Evolutionary conservation across 108 stramenopile species (phyloP).

Genomic region (Mediolabrus comicus): DNA sequence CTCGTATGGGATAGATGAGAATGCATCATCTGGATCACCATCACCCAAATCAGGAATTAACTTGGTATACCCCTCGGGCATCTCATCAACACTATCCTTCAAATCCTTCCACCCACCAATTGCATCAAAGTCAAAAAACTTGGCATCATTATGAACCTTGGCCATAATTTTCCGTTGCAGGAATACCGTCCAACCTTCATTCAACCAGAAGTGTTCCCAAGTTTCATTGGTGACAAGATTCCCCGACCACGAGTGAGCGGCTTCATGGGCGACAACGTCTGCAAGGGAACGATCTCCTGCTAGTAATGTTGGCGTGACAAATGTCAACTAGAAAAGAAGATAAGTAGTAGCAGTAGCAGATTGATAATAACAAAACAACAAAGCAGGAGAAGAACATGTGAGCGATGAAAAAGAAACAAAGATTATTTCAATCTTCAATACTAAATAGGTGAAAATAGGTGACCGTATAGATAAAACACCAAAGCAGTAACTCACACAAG

Average conservation of each 20-base stretch:
- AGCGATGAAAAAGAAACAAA: too few relatives aligned
- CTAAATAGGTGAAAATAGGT: too few relatives aligned
- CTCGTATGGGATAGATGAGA: slow-evolving; percentile 85
- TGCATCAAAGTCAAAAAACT: slow-evolving; percentile 86
- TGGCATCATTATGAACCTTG: slow-evolving; percentile 51
- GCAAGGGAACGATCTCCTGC: slow-evolving; percentile 94
- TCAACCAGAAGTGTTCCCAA: slow-evolving; percentile 96
- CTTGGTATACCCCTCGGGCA: slow-evolving; percentile 69
- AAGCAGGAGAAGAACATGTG: too few relatives aligned
- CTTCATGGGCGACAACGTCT: slow-evolving; percentile 95
- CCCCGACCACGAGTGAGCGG: slow-evolving; percentile 92
- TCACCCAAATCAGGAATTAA: slow-evolving; percentile 83
- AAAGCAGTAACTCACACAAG: slow-evolving; percentile 1
- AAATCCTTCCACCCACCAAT: slow-evolving; percentile 75
- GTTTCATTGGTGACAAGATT: slow-evolving; percentile 96
- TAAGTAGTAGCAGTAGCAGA: too few relatives aligned
- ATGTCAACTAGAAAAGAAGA: slow-evolving; percentile 92
- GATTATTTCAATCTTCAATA: too few relatives aligned
- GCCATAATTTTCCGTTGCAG: slow-evolving; percentile 97
- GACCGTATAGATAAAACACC: background rate
- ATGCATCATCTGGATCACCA: slow-evolving; percentile 96
- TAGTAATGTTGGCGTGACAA: slow-evolving; percentile 96
- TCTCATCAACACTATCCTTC: slow-evolving; percentile 55
- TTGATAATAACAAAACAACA: too few relatives aligned
- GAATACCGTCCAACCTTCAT: slow-evolving; percentile 99